Percentiles rank a stretch among this genome's conserved stretches.
Conservation (phyloP, 805 yeast genomes). For the Yamadazyma akitaensis region DNA sequence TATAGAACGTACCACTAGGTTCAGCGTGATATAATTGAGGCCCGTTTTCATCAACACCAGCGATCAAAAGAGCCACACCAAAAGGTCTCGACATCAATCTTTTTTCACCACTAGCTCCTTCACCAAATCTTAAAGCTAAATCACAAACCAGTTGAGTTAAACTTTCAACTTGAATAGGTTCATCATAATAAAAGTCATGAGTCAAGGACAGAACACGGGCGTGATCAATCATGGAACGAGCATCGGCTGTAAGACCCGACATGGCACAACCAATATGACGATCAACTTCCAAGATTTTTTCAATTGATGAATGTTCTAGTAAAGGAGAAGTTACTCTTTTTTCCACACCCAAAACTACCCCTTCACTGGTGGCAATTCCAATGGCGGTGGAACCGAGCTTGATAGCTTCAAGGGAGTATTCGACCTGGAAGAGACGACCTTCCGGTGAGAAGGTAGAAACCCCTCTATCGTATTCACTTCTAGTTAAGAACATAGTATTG, state of each 20-base stretch:
- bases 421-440: conserved; percentile 97
- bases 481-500: conserved; percentile 84
- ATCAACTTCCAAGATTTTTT: conserved; percentile 93
- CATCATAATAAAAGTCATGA: conserved; percentile 88
- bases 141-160: conserved; percentile 97
- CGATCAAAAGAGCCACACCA: conserved; percentile 95
- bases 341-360: conserved; percentile 95
- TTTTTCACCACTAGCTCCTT: conserved; percentile 95
- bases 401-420: conserved; percentile 95
- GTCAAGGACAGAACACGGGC: conserved; percentile 88
- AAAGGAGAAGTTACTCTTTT: conserved; percentile 92
- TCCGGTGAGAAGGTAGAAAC: conserved; percentile 98
- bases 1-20: conserved; percentile 96
- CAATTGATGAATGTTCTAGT: conserved; percentile 89
- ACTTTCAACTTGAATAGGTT: conserved; percentile 86
- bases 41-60: conserved; percentile 94
- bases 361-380: conserved; percentile 93
- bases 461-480: conserved; percentile 99
- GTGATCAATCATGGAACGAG: conserved; percentile 97
- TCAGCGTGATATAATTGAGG: conserved; percentile 98
- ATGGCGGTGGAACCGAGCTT: conserved; percentile 97
- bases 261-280: conserved; percentile 96
- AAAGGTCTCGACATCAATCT: conserved; percentile 96
- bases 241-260: conserved; percentile 98
- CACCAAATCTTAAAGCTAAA: conserved; percentile 93